Base-by-base conservation (phyloP, 345 rosid species). In the Eucalyptus pauciflora region DNA sequence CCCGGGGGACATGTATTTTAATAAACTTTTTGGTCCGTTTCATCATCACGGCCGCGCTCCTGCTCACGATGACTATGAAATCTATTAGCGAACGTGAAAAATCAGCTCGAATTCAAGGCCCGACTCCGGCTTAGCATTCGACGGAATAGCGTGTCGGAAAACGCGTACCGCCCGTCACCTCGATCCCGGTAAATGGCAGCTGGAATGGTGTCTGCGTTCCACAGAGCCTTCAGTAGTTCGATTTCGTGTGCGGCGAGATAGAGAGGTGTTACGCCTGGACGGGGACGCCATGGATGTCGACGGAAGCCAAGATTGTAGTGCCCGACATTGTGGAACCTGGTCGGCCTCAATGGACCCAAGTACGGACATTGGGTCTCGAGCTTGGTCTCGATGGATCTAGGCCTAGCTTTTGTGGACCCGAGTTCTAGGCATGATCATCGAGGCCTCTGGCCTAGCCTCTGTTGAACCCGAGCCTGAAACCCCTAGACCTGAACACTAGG, bases 401-500 rank as follows among this genome's bases (percentile, higher is more conserved):
- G 29, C 62, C 10, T 56, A 56, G 2, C 29, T 25, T 56, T 25
- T 10, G 29, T 56, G 13, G 62, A 24, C 29, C 6, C 29, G 0
- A 3, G 13, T 10, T 25, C 3, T 2, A 56, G 1, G 29, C 6
- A 56, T 3, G 5, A 24, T 24, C 29, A 10, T 56, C 2, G 0
- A 22, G 29, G 7, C 2, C 29, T 56, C 6, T 56, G 1, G 29
- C 62, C 62, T 56, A 56, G 13, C 62, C 29, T 56, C 3, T 56
- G 3, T 24, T 2, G 10, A 5, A 52, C 5, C 20, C 0, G 25
- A 52, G 25, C 58, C 10, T 0, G 0, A 52, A 52, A 52, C 10
- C 25, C 58, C 4, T 52, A 52, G 10, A 52, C 24, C 1, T 52
- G 10, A 52, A 52, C 58, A 20, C 58, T 0, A 52, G 3, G 62